Conservation (phyloP, 345 rosid genomes). For the Eucalyptus urophylla region DNA sequence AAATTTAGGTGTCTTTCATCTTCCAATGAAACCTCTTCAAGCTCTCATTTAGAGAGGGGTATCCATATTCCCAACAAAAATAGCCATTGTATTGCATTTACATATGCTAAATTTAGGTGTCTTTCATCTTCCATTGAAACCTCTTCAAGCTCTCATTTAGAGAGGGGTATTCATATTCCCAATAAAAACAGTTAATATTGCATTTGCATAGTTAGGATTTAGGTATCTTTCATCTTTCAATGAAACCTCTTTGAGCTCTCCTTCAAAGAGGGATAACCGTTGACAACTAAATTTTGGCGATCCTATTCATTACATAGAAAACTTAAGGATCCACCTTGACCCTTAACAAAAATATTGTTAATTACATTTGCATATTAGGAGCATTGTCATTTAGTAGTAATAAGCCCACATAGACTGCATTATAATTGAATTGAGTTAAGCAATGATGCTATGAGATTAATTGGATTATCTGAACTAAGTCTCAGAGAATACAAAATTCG, state of each 20-base stretch:
- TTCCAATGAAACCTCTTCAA: too few species aligned
- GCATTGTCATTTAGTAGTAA: background rate
- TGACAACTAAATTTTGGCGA: background rate
- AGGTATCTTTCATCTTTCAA: background rate
- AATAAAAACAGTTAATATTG: background rate
- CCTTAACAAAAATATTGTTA: too few species aligned
- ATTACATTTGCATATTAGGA: background rate
- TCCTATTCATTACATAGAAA: too few species aligned
- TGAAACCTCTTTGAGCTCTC: background rate
- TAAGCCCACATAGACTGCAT: background rate
- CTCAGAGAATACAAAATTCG: background rate
- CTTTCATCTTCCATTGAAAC: too few species aligned
- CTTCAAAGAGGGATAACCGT: accelerated
- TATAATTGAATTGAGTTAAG: background rate
- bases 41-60: background rate
- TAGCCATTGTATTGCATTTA: too few species aligned
- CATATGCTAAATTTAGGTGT: too few species aligned
- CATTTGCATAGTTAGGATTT: background rate
- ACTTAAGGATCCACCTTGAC: too few species aligned
- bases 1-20: background rate
- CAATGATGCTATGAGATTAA: background rate
- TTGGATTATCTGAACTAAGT: background rate
- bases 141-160: too few species aligned
- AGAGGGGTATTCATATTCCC: background rate
- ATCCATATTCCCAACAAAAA: too few species aligned